phyloP scores from a whole-genome alignment of 768 basidiomycete species.

The Rhodotorula sphaerocarpa region DNA sequence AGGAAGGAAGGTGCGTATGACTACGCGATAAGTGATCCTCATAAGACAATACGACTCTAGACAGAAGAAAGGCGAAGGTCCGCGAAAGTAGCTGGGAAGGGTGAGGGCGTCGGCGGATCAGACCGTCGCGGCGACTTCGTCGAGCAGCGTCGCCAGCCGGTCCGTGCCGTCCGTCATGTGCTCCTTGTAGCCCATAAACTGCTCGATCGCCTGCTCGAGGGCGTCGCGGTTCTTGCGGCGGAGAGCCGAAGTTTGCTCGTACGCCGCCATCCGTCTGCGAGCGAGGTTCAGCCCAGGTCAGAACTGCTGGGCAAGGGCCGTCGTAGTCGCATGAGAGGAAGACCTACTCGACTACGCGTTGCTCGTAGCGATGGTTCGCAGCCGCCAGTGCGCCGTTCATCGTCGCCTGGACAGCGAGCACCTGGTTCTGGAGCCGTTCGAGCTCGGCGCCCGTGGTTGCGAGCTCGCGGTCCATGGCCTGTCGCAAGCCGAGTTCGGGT shows the following conservation, averaged over 20 bases:
- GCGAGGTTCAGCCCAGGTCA: not conserved
- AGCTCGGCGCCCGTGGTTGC: conserved; percentile 30
- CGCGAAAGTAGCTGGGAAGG: not conserved
- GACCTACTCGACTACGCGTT: conserved; percentile 31
- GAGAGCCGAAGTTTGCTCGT: conserved; percentile 25
- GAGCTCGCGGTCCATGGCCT: conserved; percentile 35
- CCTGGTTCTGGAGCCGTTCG: conserved; percentile 29
- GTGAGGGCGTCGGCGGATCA: too few species aligned
- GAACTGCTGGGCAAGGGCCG: not conserved
- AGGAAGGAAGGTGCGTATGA: too few species aligned
- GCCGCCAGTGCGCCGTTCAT: conserved; percentile 27
- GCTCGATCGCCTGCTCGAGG: conserved; percentile 29
- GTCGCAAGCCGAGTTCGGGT: not conserved
- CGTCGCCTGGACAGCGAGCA: conserved; percentile 23
- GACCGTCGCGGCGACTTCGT: conserved; percentile 7
- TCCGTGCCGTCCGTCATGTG: conserved; percentile 19
- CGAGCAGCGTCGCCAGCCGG: conserved; percentile 1
- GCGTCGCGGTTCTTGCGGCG: conserved; percentile 32
- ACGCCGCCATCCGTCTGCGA: conserved; percentile 13
- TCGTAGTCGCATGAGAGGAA: not conserved
- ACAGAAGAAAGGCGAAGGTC: not conserved
- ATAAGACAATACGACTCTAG: too few species aligned
- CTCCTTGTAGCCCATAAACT: conserved; percentile 34
- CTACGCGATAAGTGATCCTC: too few species aligned
- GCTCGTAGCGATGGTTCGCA: conserved; percentile 35